These are phyloP conservation scores for Tolypocladium paradoxum DNA, from an alignment of 2,329 filamentous ascomycete species.

Conservation along the genomic window DNA sequence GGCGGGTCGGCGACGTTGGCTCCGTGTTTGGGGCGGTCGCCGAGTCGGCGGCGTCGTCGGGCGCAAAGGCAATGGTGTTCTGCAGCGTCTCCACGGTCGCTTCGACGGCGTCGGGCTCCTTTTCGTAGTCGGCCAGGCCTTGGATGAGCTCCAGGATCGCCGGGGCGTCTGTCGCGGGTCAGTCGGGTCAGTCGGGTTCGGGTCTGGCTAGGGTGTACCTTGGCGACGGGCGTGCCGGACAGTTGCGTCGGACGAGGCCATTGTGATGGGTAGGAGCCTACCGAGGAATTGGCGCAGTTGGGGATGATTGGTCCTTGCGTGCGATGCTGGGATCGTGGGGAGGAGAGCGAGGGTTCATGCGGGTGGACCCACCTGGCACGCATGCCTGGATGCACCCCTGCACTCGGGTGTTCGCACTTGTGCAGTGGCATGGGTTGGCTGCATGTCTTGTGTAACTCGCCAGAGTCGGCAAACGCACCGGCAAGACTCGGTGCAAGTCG, in stretches of 20 bases:
- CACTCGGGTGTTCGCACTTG: no score
- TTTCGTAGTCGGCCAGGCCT: constrained; percentile 82
- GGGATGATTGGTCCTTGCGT: no score
- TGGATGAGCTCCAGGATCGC: constrained; percentile 73
- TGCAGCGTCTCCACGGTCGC: constrained; percentile 67
- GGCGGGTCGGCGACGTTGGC: constrained; percentile 43
- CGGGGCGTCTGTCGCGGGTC: constrained; percentile 53
- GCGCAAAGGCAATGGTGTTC: constrained; percentile 68
- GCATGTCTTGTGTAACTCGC: no score
- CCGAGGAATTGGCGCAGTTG: no score
- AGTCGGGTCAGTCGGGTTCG: constrained; percentile 4
- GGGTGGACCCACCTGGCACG: no score
- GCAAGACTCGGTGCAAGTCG: no score
- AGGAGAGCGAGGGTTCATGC: no score
- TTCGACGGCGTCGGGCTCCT: constrained; percentile 61
- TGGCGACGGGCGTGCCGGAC: constrained; percentile 42
- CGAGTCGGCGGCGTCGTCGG: constrained; percentile 29
- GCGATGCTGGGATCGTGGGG: no score
- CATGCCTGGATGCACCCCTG: no score
- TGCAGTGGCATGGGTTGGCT: no score
- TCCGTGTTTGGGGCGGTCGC: constrained; percentile 33
- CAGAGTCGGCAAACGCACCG: no score
- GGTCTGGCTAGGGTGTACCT: constrained; percentile 28
- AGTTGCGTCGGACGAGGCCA: constrained; percentile 2
- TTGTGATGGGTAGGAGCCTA: neutral